phyloP scores from a whole-genome alignment of 768 basidiomycete genomes.

The Boletus subparvulus region DNA sequence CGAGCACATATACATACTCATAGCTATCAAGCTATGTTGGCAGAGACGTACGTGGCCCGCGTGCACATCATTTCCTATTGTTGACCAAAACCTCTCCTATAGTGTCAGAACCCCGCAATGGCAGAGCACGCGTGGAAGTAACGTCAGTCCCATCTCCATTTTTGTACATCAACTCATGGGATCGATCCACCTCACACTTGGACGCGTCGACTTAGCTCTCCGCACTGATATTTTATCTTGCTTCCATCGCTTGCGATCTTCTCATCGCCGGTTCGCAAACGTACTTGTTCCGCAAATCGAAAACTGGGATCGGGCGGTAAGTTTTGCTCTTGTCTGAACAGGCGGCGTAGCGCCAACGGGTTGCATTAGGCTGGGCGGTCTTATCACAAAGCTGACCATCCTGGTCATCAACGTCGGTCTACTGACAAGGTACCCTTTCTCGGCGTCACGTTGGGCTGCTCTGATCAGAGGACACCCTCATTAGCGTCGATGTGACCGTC shows the following conservation, averaged over 20 bases:
- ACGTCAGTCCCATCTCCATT: constrained; percentile 21
- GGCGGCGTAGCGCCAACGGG: background rate
- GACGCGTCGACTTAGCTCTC: constrained; percentile 20
- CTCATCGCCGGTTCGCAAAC: constrained; percentile 36
- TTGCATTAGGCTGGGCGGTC: constrained; percentile 28
- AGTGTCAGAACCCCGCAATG: constrained; percentile 34
- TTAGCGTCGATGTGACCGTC: constrained; percentile 31
- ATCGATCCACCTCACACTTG: background rate
- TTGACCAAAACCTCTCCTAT: background rate
- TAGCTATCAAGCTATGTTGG: constrained; percentile 27
- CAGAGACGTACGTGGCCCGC: constrained; percentile 27
- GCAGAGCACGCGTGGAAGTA: constrained; percentile 32
- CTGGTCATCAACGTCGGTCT: constrained; percentile 38
- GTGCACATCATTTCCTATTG: background rate
- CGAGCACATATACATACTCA: background rate
- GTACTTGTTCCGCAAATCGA: constrained; percentile 34
- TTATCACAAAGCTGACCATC: constrained; percentile 34
- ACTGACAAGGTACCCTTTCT: constrained; percentile 31
- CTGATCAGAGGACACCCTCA: constrained; percentile 1
- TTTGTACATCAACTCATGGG: background rate
- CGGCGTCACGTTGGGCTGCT: background rate
- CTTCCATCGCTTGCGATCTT: constrained; percentile 35
- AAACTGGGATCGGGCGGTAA: constrained; percentile 30
- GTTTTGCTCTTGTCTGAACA: background rate
- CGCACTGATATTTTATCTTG: constrained; percentile 33